These are phyloP conservation scores for Umbelopsis ramanniana DNA, from an alignment of 192 early-diverging fungal genomes.

Conservation along the genomic window DNA sequence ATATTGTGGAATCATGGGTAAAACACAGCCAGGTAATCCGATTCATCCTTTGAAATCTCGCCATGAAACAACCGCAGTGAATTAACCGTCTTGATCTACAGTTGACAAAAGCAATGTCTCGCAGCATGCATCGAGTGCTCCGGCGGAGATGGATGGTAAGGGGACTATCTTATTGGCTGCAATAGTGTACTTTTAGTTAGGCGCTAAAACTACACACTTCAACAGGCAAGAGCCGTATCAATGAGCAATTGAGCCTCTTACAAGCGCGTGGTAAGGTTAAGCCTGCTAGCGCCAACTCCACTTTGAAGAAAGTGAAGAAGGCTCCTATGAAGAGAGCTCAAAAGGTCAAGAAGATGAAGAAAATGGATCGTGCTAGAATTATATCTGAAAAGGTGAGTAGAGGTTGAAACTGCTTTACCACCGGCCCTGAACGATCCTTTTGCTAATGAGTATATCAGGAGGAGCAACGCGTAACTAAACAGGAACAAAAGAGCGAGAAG, in stretches of 20 bases:
- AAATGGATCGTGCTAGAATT: conserved; percentile 7
- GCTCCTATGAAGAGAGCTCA: conserved; percentile 24
- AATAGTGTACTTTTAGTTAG: not conserved
- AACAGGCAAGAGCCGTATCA: not conserved
- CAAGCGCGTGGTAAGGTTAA: not conserved
- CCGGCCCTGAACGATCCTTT: too few relatives aligned
- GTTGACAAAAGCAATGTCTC: conserved; percentile 1
- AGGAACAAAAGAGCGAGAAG: conserved; percentile 23
- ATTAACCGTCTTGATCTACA: not conserved
- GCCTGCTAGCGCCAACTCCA: not conserved
- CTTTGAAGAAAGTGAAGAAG: conserved; percentile 31
- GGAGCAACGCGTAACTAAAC: not conserved
- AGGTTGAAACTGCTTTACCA: too few relatives aligned
- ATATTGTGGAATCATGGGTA: not conserved
- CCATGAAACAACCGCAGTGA: not conserved
- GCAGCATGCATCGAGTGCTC: not conserved
- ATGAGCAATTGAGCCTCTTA: not conserved
- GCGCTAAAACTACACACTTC: too few relatives aligned
- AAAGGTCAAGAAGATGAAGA: conserved; percentile 27
- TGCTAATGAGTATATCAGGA: not conserved
- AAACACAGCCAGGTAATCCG: conserved; percentile 6
- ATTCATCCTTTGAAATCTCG: not conserved
- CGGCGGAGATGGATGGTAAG: conserved; percentile 19
- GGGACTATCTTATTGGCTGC: not conserved
- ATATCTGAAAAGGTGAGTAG: conserved; percentile 19